phyloP scores from a whole-genome alignment of 1,284 basidiomycete genomes.

The Xanthoconium separans region DNA sequence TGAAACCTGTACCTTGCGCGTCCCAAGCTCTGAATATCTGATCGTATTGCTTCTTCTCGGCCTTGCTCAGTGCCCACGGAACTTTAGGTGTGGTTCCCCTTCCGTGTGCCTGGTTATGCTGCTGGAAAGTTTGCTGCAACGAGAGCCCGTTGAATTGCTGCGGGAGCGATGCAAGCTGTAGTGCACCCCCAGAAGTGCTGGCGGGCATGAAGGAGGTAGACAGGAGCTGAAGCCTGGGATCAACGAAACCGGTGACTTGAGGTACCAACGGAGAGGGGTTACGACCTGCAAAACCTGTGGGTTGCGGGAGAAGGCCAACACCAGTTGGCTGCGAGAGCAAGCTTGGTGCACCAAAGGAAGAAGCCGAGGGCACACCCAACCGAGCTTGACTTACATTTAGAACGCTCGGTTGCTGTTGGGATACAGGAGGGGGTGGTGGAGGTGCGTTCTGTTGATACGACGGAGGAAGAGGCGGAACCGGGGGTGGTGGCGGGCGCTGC shows the following conservation, averaged over 20 bases:
- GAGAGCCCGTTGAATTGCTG: slow-evolving; percentile 53
- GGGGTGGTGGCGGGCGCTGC: slow-evolving; percentile 48
- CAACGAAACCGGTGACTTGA: slow-evolving; percentile 81
- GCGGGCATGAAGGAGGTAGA: slow-evolving; percentile 84
- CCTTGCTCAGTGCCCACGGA: slow-evolving; percentile 86
- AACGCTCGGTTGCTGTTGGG: slow-evolving; percentile 48
- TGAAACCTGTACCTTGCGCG: slow-evolving; percentile 79
- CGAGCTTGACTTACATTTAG: slow-evolving; percentile 40
- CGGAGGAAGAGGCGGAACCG: slow-evolving; percentile 64
- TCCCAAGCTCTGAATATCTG: slow-evolving; percentile 98
- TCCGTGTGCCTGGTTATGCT: slow-evolving; percentile 76
- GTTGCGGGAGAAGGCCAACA: slow-evolving; percentile 20
- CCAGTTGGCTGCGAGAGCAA: slow-evolving; percentile 19
- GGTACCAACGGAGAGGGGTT: slow-evolving; percentile 57
- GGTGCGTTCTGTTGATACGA: slow-evolving; percentile 56
- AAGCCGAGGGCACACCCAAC: slow-evolving; percentile 9
- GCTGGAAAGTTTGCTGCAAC: slow-evolving; percentile 77
- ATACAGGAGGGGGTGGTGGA: slow-evolving; percentile 38
- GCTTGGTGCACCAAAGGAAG: slow-evolving; percentile 10
- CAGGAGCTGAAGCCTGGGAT: slow-evolving; percentile 84
- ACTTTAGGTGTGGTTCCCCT: slow-evolving; percentile 68
- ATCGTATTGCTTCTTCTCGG: slow-evolving; percentile 97
- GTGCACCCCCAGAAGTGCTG: slow-evolving; percentile 57
- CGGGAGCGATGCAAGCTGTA: slow-evolving; percentile 63
- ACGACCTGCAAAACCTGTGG: slow-evolving; percentile 48